These are phyloP conservation scores for Alternaria sp. DNA, from an alignment of 2,329 filamentous ascomycete genomes.

Conservation along the genomic window DNA sequence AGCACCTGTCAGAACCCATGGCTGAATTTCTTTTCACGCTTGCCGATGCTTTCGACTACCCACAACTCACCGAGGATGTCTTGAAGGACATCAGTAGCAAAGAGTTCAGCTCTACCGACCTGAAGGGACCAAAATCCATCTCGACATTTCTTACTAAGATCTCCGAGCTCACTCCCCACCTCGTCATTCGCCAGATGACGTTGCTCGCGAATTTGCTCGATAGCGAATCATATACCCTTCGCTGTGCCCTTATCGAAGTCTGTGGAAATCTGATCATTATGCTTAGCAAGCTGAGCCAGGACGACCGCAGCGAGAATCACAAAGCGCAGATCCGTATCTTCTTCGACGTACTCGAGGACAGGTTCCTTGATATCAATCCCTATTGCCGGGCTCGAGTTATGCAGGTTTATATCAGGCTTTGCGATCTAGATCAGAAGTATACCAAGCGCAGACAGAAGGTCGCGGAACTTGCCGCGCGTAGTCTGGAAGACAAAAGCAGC, in stretches of 20 bases:
- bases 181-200: slow-evolving; percentile 98
- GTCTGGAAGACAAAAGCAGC: slow-evolving; percentile 97
- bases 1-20: slow-evolving; percentile 99
- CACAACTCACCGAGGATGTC: slow-evolving; percentile 92
- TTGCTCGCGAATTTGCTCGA: slow-evolving; percentile 93
- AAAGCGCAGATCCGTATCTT: slow-evolving; percentile 96
- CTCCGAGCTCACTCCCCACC: slow-evolving; percentile 86
- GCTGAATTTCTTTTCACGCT: slow-evolving; percentile 97
- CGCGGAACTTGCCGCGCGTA: slow-evolving; percentile 85
- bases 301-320: slow-evolving; percentile 87
- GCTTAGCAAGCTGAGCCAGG: slow-evolving; percentile 81
- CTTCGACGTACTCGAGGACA: slow-evolving; percentile 94
- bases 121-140: slow-evolving; percentile 93
- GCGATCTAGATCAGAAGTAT: slow-evolving; percentile 89
- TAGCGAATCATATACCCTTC: slow-evolving; percentile 94
- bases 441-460: slow-evolving; percentile 89
- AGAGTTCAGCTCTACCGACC: slow-evolving; percentile 97
- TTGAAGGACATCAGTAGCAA: slow-evolving; percentile 95
- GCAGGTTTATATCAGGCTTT: slow-evolving; percentile 91
- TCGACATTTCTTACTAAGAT: slow-evolving; percentile 93
- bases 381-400: slow-evolving; percentile 93
- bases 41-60: slow-evolving; percentile 96
- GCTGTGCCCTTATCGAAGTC: slow-evolving; percentile 94
- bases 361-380: slow-evolving; percentile 95
- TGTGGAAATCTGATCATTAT: slow-evolving; percentile 95